Evolutionary conservation across 2,329 filamentous ascomycete genomes (phyloP).

Genomic region (Nemania sp.): DNA sequence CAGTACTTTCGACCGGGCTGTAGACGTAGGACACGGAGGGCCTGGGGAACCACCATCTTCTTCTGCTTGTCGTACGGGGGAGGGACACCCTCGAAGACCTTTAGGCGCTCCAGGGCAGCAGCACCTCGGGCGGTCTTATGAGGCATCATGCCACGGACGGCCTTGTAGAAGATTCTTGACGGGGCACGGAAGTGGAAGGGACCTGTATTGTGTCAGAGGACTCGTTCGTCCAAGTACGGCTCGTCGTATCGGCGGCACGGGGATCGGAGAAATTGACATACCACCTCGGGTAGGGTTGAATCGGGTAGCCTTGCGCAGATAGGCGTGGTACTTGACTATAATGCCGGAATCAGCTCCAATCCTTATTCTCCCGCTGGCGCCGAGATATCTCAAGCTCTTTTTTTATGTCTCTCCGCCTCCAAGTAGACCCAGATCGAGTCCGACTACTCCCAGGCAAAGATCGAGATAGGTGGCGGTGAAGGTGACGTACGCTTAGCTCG

Average conservation of each 20-base stretch:
- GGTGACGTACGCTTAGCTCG: slow-evolving; percentile 94
- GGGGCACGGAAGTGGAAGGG: slow-evolving; percentile 99
- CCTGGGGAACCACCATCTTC: slow-evolving; percentile 99
- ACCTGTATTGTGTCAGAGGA: slow-evolving; percentile 58
- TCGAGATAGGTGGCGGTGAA: slow-evolving; percentile 22
- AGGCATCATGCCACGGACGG: slow-evolving; percentile 99
- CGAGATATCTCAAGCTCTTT: slow-evolving; percentile 24
- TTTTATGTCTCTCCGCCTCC: background rate
- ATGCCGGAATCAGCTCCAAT: slow-evolving; percentile 51
- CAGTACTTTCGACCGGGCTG: slow-evolving; percentile 99
- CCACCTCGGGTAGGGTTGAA: slow-evolving; percentile 99
- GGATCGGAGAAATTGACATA: slow-evolving; percentile 53
- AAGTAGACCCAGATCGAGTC: background rate
- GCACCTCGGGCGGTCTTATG: slow-evolving; percentile 99
- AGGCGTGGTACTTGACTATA: slow-evolving; percentile 99
- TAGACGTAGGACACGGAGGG: slow-evolving; percentile 91
- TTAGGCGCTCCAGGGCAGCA: slow-evolving; percentile 95
- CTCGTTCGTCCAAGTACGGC: slow-evolving; percentile 1
- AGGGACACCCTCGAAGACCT: slow-evolving; percentile 99
- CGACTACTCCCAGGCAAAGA: background rate
- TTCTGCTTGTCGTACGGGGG: slow-evolving; percentile 99
- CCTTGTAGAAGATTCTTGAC: slow-evolving; percentile 99
- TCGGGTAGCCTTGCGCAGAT: slow-evolving; percentile 99
- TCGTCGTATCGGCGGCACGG: slow-evolving; percentile 28
- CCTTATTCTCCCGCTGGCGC: slow-evolving; percentile 10